Evolutionary conservation across 1,284 basidiomycete genomes (phyloP).

Genomic region (Leccinum solheimii): DNA sequence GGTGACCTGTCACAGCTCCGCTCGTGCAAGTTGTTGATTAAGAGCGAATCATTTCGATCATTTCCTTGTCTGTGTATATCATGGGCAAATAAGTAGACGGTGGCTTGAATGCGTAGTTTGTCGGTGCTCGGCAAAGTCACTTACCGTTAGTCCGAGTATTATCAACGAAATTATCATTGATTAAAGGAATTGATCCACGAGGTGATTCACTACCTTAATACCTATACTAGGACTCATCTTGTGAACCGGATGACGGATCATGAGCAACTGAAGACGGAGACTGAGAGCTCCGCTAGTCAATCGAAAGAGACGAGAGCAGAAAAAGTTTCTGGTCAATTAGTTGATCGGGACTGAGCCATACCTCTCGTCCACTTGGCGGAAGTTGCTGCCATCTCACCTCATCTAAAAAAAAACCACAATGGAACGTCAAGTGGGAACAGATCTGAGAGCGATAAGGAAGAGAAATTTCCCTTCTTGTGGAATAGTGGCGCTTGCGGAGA

Average conservation of each 20-base stretch:
- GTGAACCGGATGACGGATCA: constrained; percentile 17
- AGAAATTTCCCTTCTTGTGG: constrained; percentile 15
- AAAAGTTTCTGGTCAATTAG: constrained; percentile 26
- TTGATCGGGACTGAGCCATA: constrained; percentile 19
- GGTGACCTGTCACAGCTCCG: constrained; percentile 8
- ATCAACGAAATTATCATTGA: constrained; percentile 23
- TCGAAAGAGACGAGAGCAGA: constrained; percentile 7
- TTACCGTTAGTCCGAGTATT: constrained; percentile 19
- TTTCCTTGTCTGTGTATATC: constrained; percentile 14
- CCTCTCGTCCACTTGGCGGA: constrained; percentile 15
- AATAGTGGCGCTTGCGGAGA: constrained; percentile 29
- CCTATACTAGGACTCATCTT: constrained; percentile 5
- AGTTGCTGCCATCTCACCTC: constrained; percentile 20
- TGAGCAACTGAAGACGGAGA: constrained; percentile 19
- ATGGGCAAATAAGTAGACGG: constrained; percentile 18
- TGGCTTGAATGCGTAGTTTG: constrained; percentile 10
- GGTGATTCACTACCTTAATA: constrained; percentile 19
- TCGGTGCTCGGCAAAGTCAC: constrained; percentile 23
- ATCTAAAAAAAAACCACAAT: constrained; percentile 7
- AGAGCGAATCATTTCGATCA: constrained; percentile 12
- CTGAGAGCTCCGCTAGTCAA: constrained; percentile 20
- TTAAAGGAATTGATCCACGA: constrained; percentile 26
- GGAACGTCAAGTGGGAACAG: constrained; percentile 22
- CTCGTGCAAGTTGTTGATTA: constrained; percentile 5
- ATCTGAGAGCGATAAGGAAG: constrained; percentile 26